Conservation (phyloP, 2,329 filamentous ascomycete genomes). For the Penicillium crustosum region DNA sequence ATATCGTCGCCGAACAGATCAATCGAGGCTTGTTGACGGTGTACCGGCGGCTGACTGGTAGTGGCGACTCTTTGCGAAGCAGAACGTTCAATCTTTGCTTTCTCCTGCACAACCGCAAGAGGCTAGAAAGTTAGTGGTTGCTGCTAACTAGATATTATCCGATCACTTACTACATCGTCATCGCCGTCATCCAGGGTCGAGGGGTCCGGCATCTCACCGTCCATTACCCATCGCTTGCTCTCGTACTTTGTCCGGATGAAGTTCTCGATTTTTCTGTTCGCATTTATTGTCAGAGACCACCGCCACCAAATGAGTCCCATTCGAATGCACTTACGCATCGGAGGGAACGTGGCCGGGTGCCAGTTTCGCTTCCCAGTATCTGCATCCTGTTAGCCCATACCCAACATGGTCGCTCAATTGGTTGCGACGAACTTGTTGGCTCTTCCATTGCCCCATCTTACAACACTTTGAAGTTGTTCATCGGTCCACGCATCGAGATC, state of each 20-base stretch:
- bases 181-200: constrained; percentile 82
- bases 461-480: constrained; percentile 89
- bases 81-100: constrained; percentile 65
- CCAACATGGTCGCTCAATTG: constrained; percentile 4
- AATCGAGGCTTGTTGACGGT: constrained; percentile 52
- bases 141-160: constrained; percentile 3
- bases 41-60: constrained; percentile 47
- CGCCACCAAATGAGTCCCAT: neutral
- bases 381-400: constrained; percentile 28
- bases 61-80: constrained; percentile 53
- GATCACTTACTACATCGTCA: constrained; percentile 69
- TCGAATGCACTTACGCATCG: constrained; percentile 61
- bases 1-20: constrained; percentile 82
- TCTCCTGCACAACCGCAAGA: constrained; percentile 66
- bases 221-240: constrained; percentile 99
- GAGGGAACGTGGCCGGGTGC: constrained; percentile 88
- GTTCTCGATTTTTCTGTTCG: constrained; percentile 85
- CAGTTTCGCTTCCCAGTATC: constrained; percentile 92
- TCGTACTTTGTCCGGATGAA: constrained; percentile 99
- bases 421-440: constrained; percentile 74
- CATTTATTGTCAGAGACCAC: constrained; percentile 12
- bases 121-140: constrained; percentile 48
- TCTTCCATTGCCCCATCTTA: constrained; percentile 93
- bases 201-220: constrained; percentile 92
- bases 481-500: constrained; percentile 98